A percentile compares a stretch with the other conserved stretches of the same genome.
Evolutionary conservation across 2,329 filamentous ascomycete species (phyloP).

Genomic region (Alternaria sp.): DNA sequence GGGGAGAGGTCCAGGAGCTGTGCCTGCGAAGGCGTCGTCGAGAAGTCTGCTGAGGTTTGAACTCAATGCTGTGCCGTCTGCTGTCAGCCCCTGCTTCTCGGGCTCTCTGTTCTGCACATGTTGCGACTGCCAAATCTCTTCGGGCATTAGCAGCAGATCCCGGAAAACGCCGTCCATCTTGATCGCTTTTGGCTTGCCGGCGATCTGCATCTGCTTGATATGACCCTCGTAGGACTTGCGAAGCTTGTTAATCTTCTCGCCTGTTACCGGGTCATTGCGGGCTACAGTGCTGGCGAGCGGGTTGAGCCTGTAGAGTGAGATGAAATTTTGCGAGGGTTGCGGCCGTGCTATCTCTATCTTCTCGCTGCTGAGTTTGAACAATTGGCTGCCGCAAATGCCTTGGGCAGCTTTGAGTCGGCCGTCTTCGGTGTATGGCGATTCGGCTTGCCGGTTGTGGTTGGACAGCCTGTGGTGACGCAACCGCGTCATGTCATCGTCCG

Average conservation of each 20-base stretch:
- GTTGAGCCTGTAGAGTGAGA: slow-evolving; percentile 64
- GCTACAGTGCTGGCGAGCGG: slow-evolving; percentile 64
- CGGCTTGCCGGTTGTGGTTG: slow-evolving; percentile 55
- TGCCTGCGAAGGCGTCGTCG: slow-evolving; percentile 49
- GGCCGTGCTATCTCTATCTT: slow-evolving; percentile 57
- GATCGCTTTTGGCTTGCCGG: slow-evolving; percentile 57
- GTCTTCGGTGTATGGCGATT: slow-evolving; percentile 31
- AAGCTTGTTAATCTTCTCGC: slow-evolving; percentile 69
- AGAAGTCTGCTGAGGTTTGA: slow-evolving; percentile 43
- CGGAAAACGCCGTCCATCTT: slow-evolving; percentile 48
- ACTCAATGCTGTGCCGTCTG: slow-evolving; percentile 35
- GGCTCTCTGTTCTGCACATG: slow-evolving; percentile 51
- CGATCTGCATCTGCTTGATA: slow-evolving; percentile 56
- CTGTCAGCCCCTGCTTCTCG: slow-evolving; percentile 33
- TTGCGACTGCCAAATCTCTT: slow-evolving; percentile 50
- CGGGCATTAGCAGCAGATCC: slow-evolving; percentile 47
- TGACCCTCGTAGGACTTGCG: slow-evolving; percentile 64
- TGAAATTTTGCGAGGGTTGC: slow-evolving; percentile 64
- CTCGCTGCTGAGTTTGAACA: slow-evolving; percentile 47
- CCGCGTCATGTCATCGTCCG: slow-evolving; percentile 34
- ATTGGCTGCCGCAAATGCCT: slow-evolving; percentile 37
- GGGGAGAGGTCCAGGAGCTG: slow-evolving; percentile 53
- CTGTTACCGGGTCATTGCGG: slow-evolving; percentile 65
- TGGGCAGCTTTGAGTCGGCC: slow-evolving; percentile 37
- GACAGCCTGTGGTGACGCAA: slow-evolving; percentile 50